Base-by-base conservation (phyloP, 192 early-diverging fungal species). In the Entomortierella chlamydospora region DNA sequence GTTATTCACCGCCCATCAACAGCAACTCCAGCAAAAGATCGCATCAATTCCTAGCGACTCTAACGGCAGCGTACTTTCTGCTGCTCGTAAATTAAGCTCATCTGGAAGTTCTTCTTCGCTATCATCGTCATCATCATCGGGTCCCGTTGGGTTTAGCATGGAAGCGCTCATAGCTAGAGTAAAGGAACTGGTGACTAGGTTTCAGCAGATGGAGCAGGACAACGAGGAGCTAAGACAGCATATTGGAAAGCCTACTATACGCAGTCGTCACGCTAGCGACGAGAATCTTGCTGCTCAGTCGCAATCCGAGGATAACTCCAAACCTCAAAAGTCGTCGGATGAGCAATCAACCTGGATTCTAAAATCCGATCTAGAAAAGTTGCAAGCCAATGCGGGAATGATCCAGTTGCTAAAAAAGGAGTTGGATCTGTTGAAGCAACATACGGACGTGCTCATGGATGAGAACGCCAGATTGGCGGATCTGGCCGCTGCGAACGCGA, bases 341-440 rank as follows among this genome's bases (percentile, higher is more conserved):
- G 51, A 30, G 30, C 41, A 37, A 2, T 67, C 64, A 1, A 63
- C 70, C n/a, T 64, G 66, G 65, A 49, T 70, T 1, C 30, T 61
- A 13, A 59, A 43, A 11, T 45, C 83, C 4, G 85, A 83, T n/a
- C 28, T 79, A 10, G 64, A 81, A 4, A 61, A 63, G 5, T 62
- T 83, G 0, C 65, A 81, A n/a, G 73, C 72, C 0, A 81, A 54
- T 49, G 72, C 78, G 5, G 58, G 68, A 0, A 76, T 78, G 49
- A 62, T 65, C 6, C 58, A 59, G 11, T 31, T 82, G 29, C 57
- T 87, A 2, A 83, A 83, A 28, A 81, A 72, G 23, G 70, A 83
- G 41, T 23, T 87, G 8, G 78, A 81, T n/a, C 47, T 80, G 0
- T 31, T 81, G 22, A 73, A 83, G 59, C 73, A 83, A 15, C 69